Base-by-base conservation (phyloP, 805 yeast species). In the Candida multigemmis region DNA sequence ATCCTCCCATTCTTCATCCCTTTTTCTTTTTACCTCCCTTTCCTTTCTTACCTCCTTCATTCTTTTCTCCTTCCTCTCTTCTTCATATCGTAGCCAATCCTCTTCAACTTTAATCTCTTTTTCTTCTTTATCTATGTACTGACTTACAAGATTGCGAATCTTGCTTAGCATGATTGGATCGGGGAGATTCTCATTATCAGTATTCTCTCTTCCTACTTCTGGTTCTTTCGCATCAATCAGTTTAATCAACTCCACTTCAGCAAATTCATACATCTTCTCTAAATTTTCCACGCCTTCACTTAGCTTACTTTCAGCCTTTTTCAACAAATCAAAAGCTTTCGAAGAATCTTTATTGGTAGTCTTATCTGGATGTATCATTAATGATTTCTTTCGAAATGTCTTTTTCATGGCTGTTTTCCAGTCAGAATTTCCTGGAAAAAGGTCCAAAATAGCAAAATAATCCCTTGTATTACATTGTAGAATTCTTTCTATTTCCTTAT, bases 361-460 rank as follows among this genome's bases (percentile, higher is more conserved):
- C 41, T 74, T 76, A 43, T 78, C 87, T 0, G 87, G 87, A 44
- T 78, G 87, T 11, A 78, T 69, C 32, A 74, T 48, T 19, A 78
- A 50, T 2, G 85, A 74, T 43, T 71, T 75, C 47, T 63, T 65
- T 14, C 84, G 53, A 43, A 64, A 78, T 21, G 52, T 38, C 32
- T 58, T 67, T 35, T 62, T 65, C 30, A 75, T 62, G 25, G 54
- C 64, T 6, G 41, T 33, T 65, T 7, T 69, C 63, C 38, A 51
- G 30, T 19, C 30, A 7, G 23, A 14, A 11, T 28, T 29, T 14
- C 42, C 32, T 2, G 65, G 63, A 24, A 44, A 39, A 21, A 60
- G 37, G 18, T 69, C 74, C 14, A 77, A 46, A 3, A 77, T 54
- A 2, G 74, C 56, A 41, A 72, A 76, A 23, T 72, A 60, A 42